Conservation (phyloP, 805 yeast genomes). For the Yarrowia divulgata region DNA sequence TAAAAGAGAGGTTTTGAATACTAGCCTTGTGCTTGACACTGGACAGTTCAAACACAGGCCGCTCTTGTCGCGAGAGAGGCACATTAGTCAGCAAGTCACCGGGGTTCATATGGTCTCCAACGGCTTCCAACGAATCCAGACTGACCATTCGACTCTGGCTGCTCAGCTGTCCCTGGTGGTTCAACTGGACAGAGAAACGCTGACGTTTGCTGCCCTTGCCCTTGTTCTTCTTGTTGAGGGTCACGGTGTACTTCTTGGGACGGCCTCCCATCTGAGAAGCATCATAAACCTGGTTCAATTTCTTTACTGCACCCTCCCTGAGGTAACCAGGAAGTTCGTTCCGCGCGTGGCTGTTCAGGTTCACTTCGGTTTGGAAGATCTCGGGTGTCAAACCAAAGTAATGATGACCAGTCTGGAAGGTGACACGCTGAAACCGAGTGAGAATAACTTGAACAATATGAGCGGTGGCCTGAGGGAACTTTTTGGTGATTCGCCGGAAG, state of each 20-base stretch:
- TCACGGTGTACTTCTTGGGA: slow-evolving; percentile 37
- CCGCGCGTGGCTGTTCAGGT: slow-evolving; percentile 60
- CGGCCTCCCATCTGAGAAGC: slow-evolving; percentile 30
- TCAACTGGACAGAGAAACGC: slow-evolving; percentile 37
- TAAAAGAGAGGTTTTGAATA: slow-evolving; percentile 17
- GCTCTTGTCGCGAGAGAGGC: slow-evolving; percentile 54
- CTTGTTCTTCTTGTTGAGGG: slow-evolving; percentile 27
- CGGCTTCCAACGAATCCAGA: slow-evolving; percentile 45
- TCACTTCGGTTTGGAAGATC: slow-evolving; percentile 75
- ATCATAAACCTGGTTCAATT: slow-evolving; percentile 41
- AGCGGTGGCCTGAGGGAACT: slow-evolving; percentile 87
- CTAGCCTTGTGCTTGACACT: slow-evolving; percentile 22
- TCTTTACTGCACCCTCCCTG: slow-evolving; percentile 28
- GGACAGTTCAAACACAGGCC: slow-evolving; percentile 18
- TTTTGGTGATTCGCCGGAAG: slow-evolving; percentile 70
- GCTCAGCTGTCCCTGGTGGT: slow-evolving; percentile 12
- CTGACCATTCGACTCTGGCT: slow-evolving; percentile 16
- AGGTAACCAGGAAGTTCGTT: slow-evolving; percentile 66
- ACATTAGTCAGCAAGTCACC: slow-evolving; percentile 87
- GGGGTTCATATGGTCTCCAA: slow-evolving; percentile 62
- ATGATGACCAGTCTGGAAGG: slow-evolving; percentile 86
- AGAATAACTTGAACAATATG: slow-evolving; percentile 93
- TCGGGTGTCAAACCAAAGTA: slow-evolving; percentile 86
- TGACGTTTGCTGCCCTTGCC: slow-evolving; percentile 37
- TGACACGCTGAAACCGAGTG: slow-evolving; percentile 85